Evolutionary conservation across 2,329 filamentous ascomycete genomes (phyloP), one percentile per base, ranked within the genome.

Genomic region (Chaetomiaceae sp.): DNA sequence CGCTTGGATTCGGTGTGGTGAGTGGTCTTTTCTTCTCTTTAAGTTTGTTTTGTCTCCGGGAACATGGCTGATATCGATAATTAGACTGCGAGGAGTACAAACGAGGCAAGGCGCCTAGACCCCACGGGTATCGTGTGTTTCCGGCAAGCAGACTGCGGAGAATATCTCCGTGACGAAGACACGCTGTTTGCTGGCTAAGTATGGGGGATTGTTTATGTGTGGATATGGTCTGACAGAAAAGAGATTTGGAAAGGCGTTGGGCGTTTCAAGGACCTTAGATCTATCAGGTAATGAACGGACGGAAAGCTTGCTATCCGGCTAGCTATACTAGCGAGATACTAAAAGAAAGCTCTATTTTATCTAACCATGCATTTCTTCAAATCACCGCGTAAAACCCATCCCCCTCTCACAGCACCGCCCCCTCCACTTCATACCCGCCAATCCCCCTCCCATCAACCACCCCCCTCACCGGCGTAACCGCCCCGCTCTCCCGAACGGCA

Each of bases 111-210:
- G 65, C 80, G 89, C 61, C 69, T 96, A 63, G 94, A 96, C 59
- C 94, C 94, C 0, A 99, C 94, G 0, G 90, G 86, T 10, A 86
- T 96, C 56, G 86, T 89, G 9, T 86, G 87, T 51, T 97, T 96
- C 72, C 80, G 92, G 60, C 94, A 99, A 73, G 89, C 89, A 1
- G 94, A 99, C 74, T 87, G 89, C 62, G 94, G 94, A 63, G 92
- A 97, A 74, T 99, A 96, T 67, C 76, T 99, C 66, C 83, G 94
- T 67, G 92, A 97, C 64, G 83, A 86, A 68, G 82, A 85, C 66
- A 82, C 80, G 51, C 67, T 86, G 50, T 86, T 86, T 66, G 76
- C 77, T 27, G 75, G 76, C 53, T 79, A 67, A n/a, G n/a, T n/a
- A 46, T 34, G 10, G 25, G 18, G 25, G 16, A 27, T n/a, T 14